phyloP scores from a whole-genome alignment of 2,329 filamentous ascomycete genomes.

The Sporothrix phasma region DNA sequence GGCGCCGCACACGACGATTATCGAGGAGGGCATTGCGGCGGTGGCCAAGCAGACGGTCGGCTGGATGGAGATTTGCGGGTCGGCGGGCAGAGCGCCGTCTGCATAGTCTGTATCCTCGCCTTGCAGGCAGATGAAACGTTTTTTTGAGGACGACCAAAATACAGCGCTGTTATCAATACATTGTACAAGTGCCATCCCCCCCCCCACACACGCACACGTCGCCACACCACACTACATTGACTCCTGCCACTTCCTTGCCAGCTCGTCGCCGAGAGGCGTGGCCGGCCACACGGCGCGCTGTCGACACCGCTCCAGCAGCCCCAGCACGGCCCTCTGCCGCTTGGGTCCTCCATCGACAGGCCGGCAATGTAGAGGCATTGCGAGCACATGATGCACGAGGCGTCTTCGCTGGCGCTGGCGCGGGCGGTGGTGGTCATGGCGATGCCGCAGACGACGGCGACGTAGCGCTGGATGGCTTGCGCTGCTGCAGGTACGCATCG shows the following conservation, averaged over 20 bases:
- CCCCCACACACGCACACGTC: too few species aligned
- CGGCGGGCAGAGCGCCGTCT: neutral
- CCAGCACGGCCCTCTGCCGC: neutral
- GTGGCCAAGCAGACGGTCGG: neutral
- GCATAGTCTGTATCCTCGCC: neutral
- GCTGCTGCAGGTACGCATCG: slow-evolving; percentile 12
- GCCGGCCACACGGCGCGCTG: neutral
- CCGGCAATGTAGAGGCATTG: neutral
- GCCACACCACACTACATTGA: too few species aligned
- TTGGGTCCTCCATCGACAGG: neutral
- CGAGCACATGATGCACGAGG: slow-evolving; percentile 21
- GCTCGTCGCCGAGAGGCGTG: neutral
- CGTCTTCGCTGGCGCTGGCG: slow-evolving; percentile 20
- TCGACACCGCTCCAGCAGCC: neutral
- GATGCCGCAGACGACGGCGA: slow-evolving; percentile 21
- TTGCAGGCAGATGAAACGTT: neutral
- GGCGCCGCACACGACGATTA: neutral
- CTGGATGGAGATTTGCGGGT: slow-evolving; percentile 1
- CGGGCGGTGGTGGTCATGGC: slow-evolving; percentile 18
- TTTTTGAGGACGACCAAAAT: too few species aligned
- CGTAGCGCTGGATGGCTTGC: slow-evolving; percentile 19
- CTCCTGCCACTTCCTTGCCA: neutral
- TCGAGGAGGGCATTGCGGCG: neutral
- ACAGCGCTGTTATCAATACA: too few species aligned
- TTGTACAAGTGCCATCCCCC: too few species aligned